Evolutionary conservation across 1,139 yeast species (phyloP).

Genomic region (Nematodospora anomalae): DNA sequence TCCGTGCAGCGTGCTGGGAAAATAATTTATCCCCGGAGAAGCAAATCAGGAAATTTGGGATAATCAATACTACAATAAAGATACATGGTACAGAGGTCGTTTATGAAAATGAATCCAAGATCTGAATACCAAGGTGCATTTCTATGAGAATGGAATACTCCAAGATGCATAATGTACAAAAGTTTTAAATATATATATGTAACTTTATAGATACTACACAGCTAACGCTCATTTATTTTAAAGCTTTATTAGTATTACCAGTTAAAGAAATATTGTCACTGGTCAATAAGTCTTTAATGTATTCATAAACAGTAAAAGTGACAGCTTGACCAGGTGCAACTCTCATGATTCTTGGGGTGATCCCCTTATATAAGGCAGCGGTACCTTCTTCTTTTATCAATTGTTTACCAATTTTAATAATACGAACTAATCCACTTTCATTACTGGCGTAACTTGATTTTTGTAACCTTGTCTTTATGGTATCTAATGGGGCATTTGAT

Average conservation of each 20-base stretch:
- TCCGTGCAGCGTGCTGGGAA: too few relatives aligned
- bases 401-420: conserved; percentile 76
- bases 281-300: conserved; percentile 68
- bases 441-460: conserved; percentile 74
- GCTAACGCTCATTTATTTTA: neutral
- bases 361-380: conserved; percentile 89
- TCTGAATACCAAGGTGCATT: too few relatives aligned
- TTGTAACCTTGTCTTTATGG: conserved; percentile 96
- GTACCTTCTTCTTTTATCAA: conserved; percentile 88
- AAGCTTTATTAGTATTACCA: neutral
- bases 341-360: conserved; percentile 98
- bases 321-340: conserved; percentile 99
- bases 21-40: too few relatives aligned
- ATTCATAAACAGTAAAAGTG: conserved; percentile 94
- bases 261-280: conserved; percentile 21
- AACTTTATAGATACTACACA: neutral
- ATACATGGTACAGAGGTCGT: too few relatives aligned
- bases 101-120: too few relatives aligned
- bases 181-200: neutral
- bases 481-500: conserved; percentile 96
- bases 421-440: conserved; percentile 74
- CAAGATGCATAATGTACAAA: too few relatives aligned
- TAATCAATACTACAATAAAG: too few relatives aligned
- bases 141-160: too few relatives aligned
- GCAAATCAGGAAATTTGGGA: too few relatives aligned